Evolutionary conservation across 2,329 filamentous ascomycete genomes (phyloP).

Genomic region (Penicillium sp.): DNA sequence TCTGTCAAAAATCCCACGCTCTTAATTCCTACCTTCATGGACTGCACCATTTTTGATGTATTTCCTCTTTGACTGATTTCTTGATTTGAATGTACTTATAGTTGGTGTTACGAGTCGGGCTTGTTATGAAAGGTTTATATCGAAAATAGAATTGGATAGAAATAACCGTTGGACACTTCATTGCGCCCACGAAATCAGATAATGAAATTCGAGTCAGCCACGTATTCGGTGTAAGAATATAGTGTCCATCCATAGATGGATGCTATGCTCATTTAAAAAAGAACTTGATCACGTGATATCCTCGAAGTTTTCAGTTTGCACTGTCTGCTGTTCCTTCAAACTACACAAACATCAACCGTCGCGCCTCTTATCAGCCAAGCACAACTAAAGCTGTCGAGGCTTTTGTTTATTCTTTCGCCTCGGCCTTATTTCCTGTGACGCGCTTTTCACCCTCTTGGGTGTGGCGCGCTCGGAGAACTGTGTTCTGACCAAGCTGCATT

Average conservation of each 20-base stretch:
- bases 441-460: slow-evolving; percentile 16
- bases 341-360: slow-evolving; percentile 35
- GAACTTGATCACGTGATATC: slow-evolving; percentile 12
- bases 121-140: neutral
- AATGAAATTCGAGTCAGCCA: neutral
- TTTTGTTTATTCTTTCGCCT: neutral
- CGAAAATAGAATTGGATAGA: neutral
- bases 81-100: neutral
- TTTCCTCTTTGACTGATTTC: neutral
- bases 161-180: neutral
- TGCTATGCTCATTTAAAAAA: neutral
- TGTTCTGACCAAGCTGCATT: neutral
- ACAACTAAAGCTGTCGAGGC: slow-evolving; percentile 11
- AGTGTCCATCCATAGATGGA: neutral
- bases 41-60: neutral
- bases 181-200: no score
- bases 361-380: slow-evolving; percentile 24
- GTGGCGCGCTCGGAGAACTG: slow-evolving; percentile 1
- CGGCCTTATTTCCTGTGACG: slow-evolving; percentile 1
- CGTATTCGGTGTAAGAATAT: neutral
- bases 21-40: neutral
- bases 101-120: neutral
- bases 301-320: slow-evolving; percentile 34
- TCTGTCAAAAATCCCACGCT: neutral
- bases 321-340: slow-evolving; percentile 42